Evolutionary conservation across 2,329 filamentous ascomycete species (phyloP).

Genomic region (Macroventuria anomochaeta): DNA sequence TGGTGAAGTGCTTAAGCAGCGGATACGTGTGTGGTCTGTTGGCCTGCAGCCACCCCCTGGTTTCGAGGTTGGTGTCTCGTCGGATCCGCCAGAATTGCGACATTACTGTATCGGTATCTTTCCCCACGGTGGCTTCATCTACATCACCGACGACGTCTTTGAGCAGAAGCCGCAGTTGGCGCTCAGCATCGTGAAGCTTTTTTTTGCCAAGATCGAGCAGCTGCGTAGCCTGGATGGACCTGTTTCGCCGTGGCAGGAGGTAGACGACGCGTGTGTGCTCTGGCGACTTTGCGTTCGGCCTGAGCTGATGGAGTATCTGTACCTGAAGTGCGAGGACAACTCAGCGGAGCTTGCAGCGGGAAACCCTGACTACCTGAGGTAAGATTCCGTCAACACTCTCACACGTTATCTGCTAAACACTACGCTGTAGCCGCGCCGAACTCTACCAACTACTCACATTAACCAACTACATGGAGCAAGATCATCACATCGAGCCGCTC

Average conservation of each 20-base stretch:
- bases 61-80: constrained; percentile 22
- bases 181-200: constrained; percentile 45
- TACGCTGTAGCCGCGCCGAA: constrained; percentile 22
- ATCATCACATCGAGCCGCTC: constrained; percentile 15
- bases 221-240: constrained; percentile 24
- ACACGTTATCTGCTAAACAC: constrained; percentile 1
- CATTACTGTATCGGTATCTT: constrained; percentile 46
- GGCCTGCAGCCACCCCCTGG: constrained; percentile 34
- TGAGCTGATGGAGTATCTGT: constrained; percentile 38
- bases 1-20: constrained; percentile 37
- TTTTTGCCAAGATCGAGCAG: constrained; percentile 38
- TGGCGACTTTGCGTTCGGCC: constrained; percentile 45
- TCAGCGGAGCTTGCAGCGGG: constrained; percentile 23
- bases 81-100: constrained; percentile 20
- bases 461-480: constrained; percentile 38
- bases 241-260: constrained; percentile 22
- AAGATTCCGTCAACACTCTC: neutral
- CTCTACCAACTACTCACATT: constrained; percentile 35
- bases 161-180: constrained; percentile 48
- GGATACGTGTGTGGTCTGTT: constrained; percentile 44
- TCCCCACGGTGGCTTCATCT: constrained; percentile 48
- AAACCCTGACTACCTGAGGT: constrained; percentile 28
- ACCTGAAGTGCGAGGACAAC: constrained; percentile 28
- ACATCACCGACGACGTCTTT: constrained; percentile 55
- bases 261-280: constrained; percentile 31